Conservation (phyloP, 208 protist genomes). For the Trichomonas gallinae region DNA sequence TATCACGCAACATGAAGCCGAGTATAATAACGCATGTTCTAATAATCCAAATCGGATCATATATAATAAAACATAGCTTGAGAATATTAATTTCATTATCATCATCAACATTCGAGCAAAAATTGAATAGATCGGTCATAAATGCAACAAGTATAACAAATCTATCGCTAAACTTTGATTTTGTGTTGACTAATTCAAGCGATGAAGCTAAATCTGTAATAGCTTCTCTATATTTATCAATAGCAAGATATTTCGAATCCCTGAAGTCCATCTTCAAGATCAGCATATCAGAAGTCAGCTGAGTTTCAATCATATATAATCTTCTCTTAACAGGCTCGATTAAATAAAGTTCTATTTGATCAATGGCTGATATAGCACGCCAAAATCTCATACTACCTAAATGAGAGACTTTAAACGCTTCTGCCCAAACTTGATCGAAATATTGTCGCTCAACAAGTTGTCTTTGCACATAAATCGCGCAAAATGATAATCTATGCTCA, state of each 20-base stretch:
- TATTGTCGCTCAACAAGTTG: neutral
- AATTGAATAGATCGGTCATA: neutral
- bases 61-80: neutral
- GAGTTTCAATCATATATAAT: neutral
- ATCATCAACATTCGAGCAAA: neutral
- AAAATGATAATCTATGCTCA: neutral
- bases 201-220: neutral
- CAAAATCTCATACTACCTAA: neutral
- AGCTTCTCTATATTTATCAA: neutral
- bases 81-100: neutral
- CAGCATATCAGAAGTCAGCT: neutral
- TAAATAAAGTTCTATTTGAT: neutral
- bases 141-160: neutral
- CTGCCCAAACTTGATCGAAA: neutral
- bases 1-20: neutral
- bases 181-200: neutral
- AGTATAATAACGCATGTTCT: neutral
- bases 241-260: neutral
- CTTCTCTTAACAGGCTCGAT: neutral
- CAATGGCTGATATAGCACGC: neutral
- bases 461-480: neutral
- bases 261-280: neutral
- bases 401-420: neutral
- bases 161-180: neutral
- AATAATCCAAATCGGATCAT: neutral